phyloP scores from a whole-genome alignment of 768 basidiomycete genomes.

The Panellus pusillus region DNA sequence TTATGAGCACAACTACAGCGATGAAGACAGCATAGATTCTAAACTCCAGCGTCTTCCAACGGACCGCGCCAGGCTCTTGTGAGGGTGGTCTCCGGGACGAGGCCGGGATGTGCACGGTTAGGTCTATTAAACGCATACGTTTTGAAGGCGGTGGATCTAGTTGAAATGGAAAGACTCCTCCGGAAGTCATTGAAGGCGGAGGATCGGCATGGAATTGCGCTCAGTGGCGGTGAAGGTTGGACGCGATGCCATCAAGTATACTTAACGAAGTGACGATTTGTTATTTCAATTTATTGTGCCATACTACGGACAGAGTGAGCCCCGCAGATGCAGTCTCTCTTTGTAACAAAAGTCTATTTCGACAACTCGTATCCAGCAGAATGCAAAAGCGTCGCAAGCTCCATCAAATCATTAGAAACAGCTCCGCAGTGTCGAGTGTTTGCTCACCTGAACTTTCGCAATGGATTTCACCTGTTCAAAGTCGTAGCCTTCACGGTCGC shows the following conservation, averaged over 20 bases:
- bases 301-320: too few species aligned
- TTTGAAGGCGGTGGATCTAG: slow-evolving; percentile 13
- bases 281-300: too few species aligned
- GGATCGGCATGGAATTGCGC: not conserved
- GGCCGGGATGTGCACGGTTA: slow-evolving; percentile 59
- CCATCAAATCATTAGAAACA: not conserved
- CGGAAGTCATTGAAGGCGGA: not conserved
- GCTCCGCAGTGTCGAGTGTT: not conserved
- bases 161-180: slow-evolving; percentile 11
- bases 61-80: slow-evolving; percentile 37
- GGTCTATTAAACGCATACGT: slow-evolving; percentile 34
- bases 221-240: not conserved
- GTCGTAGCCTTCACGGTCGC: slow-evolving; percentile 78
- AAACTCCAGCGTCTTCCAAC: slow-evolving; percentile 87
- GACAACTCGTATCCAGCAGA: slow-evolving; percentile 58
- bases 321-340: too few species aligned
- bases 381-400: slow-evolving; percentile 74
- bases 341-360: slow-evolving; percentile 2
- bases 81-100: slow-evolving; percentile 29
- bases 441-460: slow-evolving; percentile 77
- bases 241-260: not conserved
- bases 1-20: slow-evolving; percentile 60
- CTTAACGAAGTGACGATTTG: too few species aligned
- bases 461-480: slow-evolving; percentile 80
- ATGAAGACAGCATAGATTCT: slow-evolving; percentile 67